Evolutionary conservation across 257 asterid species (phyloP), one percentile per base, ranked within the genome.

Genomic region (Eucommia ulmoides): DNA sequence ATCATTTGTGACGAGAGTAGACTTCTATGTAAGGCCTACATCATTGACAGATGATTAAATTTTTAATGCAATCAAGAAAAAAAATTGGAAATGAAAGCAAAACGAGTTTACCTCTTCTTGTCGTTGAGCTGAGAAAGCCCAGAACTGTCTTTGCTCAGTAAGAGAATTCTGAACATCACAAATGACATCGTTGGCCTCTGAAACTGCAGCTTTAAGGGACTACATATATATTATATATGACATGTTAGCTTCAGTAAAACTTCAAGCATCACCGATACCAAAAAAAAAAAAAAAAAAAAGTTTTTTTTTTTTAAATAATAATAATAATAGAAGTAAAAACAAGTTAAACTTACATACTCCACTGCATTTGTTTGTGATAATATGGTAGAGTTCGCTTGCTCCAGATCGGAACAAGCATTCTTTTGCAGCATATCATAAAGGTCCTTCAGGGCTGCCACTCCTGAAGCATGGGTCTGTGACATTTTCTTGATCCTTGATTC

Each of bases 41-140:
- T 50, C 33, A 44, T 26, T 49, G 16, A 50, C 41, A 24, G 6
- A 61, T 52, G 60, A 44, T 3, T 11, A 33, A 49, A 38, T 41
- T 60, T 46, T 12, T 33, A 58, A 51, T 33, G 54, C 23, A 49
- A 35, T 23, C 14, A 23, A 22, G 41, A 29, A 33, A 58, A 8
- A 56, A 49, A 48, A 7, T 22, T 47, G 21, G 8, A 51, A 49
- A 41, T 29, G 18, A 10, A 7, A 38, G 42, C 20, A 51, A 49
- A 50, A 38, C 41, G 16, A 18, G 19, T 33, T 19, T 49, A 78
- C 95, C 93, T 84, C 87, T 63, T 80, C 71, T 38, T 71, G 84
- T 67, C 74, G 87, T 69, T 79, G 74, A 56, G 83, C 78, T 48
- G 78, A 74, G 70, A 71, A 76, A 42, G 67, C 78, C 68, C 81